These are phyloP conservation scores for Hanseniaspora uvarum DNA, from an alignment of 1,139 yeast species.

Conservation along the genomic window DNA sequence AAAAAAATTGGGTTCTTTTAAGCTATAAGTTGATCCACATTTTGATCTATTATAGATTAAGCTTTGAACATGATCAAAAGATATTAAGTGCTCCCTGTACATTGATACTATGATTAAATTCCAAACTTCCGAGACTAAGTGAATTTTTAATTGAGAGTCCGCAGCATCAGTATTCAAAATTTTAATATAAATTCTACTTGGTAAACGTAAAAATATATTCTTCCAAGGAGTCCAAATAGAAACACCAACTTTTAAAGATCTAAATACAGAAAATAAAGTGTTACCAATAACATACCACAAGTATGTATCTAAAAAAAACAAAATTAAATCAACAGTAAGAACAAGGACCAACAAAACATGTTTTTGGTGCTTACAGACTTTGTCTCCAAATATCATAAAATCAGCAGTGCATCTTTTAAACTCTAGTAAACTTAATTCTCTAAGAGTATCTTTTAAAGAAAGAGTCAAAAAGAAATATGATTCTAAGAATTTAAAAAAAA, in stretches of 20 bases:
- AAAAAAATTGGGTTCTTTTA: constrained; percentile 97
- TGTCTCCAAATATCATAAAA: constrained; percentile 56
- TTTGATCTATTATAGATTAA: constrained; percentile 92
- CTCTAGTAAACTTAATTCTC: constrained; percentile 49
- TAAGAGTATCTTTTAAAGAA: constrained; percentile 88
- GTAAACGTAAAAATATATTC: constrained; percentile 91
- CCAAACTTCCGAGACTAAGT: constrained; percentile 95
- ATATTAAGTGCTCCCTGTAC: constrained; percentile 96
- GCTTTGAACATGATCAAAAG: constrained; percentile 96
- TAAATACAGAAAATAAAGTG: constrained; percentile 90
- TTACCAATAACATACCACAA: constrained; percentile 96
- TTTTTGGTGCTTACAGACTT: constrained; percentile 73
- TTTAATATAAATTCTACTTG: constrained; percentile 96
- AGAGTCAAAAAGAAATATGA: constrained; percentile 75
- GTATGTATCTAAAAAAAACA: constrained; percentile 96
- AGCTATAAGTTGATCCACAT: constrained; percentile 92
- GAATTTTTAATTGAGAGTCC: constrained; percentile 98
- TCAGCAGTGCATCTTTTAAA: constrained; percentile 80
- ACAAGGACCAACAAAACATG: constrained; percentile 81
- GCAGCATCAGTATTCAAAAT: constrained; percentile 94
- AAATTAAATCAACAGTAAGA: constrained; percentile 79
- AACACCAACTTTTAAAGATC: constrained; percentile 96
- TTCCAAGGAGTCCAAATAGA: constrained; percentile 99
- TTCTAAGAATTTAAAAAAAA: constrained; percentile 54
- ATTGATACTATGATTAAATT: constrained; percentile 94